Conservation (phyloP, 169 alveolate genomes). For the Cryptosporidium meleagridis region DNA sequence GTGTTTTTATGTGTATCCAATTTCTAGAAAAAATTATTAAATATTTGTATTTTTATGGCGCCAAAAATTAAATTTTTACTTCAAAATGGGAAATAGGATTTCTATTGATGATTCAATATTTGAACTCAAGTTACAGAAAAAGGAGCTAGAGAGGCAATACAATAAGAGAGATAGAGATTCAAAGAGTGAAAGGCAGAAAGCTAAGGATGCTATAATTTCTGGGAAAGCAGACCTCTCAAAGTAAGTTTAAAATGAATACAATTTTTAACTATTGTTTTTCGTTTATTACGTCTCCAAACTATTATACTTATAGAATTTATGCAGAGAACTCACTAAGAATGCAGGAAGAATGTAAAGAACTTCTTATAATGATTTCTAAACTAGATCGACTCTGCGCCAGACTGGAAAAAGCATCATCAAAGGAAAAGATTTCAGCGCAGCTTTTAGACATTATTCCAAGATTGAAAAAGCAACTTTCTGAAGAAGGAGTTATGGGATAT, state of each 20-base stretch:
- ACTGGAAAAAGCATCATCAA: slow-evolving; percentile 46
- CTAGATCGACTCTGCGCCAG: slow-evolving; percentile 53
- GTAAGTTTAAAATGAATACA: slow-evolving; percentile 19
- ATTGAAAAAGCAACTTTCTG: slow-evolving; percentile 52
- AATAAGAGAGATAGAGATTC: slow-evolving; percentile 48
- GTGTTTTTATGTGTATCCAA: too few species aligned
- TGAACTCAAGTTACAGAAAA: slow-evolving; percentile 52
- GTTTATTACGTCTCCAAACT: neutral
- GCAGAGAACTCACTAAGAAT: slow-evolving; percentile 64
- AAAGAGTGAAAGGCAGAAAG: slow-evolving; percentile 51
- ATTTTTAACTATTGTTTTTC: neutral
- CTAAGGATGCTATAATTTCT: slow-evolving; percentile 55
- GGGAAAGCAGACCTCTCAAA: slow-evolving; percentile 38
- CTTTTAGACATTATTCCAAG: slow-evolving; percentile 43
- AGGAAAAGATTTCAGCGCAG: slow-evolving; percentile 46
- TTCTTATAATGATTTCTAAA: slow-evolving; percentile 50
- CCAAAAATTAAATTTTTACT: neutral
- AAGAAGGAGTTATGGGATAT: slow-evolving; percentile 55
- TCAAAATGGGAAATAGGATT: slow-evolving; percentile 40
- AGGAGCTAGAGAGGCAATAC: slow-evolving; percentile 55
- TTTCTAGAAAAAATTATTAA: too few species aligned
- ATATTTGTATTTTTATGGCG: neutral
- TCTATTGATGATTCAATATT: slow-evolving; percentile 71
- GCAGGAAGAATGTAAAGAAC: slow-evolving; percentile 53
- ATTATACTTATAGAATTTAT: slow-evolving; percentile 2